These are phyloP conservation scores for Geotrichum europaeum DNA, from an alignment of 1,139 yeast species.

Conservation along the genomic window DNA sequence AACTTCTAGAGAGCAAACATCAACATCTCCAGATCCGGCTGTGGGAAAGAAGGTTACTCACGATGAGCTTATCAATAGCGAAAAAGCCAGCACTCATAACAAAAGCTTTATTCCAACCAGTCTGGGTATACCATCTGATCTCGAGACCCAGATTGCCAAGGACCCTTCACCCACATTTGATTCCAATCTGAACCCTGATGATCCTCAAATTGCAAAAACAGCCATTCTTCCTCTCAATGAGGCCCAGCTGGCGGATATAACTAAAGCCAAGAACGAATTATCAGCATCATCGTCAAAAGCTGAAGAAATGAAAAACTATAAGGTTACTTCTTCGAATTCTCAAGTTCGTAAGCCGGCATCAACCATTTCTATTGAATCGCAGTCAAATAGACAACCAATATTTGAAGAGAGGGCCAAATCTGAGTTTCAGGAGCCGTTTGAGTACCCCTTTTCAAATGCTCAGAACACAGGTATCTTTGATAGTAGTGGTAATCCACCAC, in stretches of 20 bases:
- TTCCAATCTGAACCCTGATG: slow-evolving; percentile 9
- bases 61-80: not conserved
- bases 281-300: not conserved
- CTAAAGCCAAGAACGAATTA: not conserved
- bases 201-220: slow-evolving; percentile 14
- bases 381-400: not conserved
- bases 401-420: not conserved
- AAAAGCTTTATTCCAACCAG: not conserved
- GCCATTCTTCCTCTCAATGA: slow-evolving; percentile 13
- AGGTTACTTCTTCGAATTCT: not conserved
- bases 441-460: not conserved
- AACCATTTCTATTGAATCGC: not conserved
- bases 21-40: slow-evolving; percentile 2
- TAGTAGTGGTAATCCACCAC: not conserved
- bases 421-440: not conserved
- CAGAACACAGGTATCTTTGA: not conserved
- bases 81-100: not conserved
- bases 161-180: not conserved
- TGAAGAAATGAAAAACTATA: not conserved
- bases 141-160: not conserved
- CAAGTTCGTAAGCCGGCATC: not conserved
- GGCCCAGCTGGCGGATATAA: slow-evolving; percentile 6
- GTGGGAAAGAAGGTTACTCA: slow-evolving; percentile 1
- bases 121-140: not conserved
- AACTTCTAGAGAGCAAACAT: not conserved